A percentile compares a stretch with the other conserved stretches of the same genome.
phyloP scores from a whole-genome alignment of 2,329 filamentous ascomycete species.

The Dactylonectria macrodidyma region DNA sequence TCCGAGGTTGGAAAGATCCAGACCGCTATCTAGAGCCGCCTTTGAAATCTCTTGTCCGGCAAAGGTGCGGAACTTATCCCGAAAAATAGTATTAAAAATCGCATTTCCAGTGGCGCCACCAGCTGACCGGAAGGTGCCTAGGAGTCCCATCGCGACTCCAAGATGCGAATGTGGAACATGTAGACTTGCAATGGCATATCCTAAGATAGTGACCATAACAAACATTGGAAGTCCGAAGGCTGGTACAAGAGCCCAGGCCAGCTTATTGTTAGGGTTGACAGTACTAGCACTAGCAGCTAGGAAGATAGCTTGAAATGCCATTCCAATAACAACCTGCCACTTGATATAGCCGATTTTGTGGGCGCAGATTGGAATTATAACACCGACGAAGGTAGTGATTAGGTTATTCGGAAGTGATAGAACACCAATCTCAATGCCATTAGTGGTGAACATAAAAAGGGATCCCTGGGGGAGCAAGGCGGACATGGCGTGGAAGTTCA shows the following conservation, averaged over 20 bases:
- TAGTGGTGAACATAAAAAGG: slow-evolving; percentile 32
- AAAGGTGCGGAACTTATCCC: slow-evolving; percentile 23
- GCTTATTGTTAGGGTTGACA: slow-evolving; percentile 32
- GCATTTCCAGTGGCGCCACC: slow-evolving; percentile 31
- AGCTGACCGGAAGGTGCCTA: slow-evolving; percentile 27
- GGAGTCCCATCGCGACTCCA: slow-evolving; percentile 31
- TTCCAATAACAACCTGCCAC: slow-evolving; percentile 23
- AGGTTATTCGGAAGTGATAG: slow-evolving; percentile 15
- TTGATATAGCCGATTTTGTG: slow-evolving; percentile 25
- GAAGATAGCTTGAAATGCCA: slow-evolving; percentile 29
- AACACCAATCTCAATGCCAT: slow-evolving; percentile 28
- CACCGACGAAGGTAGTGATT: slow-evolving; percentile 2
- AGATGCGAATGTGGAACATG: slow-evolving; percentile 34
- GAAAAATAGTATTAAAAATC: slow-evolving; percentile 31
- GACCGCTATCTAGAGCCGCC: not conserved
- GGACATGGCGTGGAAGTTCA: slow-evolving; percentile 33
- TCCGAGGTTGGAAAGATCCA: slow-evolving; percentile 3
- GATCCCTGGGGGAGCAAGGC: slow-evolving; percentile 30
- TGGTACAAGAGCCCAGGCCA: slow-evolving; percentile 33
- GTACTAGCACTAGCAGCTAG: slow-evolving; percentile 29
- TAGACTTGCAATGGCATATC: slow-evolving; percentile 29
- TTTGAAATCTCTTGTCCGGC: slow-evolving; percentile 20
- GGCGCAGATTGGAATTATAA: slow-evolving; percentile 2
- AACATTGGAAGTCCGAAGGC: slow-evolving; percentile 33
- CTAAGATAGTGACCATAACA: slow-evolving; percentile 26